Percentiles rank a stretch among this genome's conserved stretches.
These are phyloP conservation scores for Phytophthora sojae DNA, from an alignment of 352 stramenopile genomes.

Conservation along the genomic window DNA sequence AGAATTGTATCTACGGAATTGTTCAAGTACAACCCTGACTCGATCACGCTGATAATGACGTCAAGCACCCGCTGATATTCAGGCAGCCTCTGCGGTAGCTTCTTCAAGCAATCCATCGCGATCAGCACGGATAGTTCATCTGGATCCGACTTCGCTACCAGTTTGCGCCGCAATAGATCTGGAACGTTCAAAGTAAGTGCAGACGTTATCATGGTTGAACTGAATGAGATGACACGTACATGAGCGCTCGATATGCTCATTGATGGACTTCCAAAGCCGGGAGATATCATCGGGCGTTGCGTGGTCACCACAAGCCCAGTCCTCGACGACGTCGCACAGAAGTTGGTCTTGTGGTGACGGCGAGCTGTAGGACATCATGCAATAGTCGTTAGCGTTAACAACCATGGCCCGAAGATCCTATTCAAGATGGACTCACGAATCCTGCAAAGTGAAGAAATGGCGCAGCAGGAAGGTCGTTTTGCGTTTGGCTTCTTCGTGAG, in stretches of 20 bases:
- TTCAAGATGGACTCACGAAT: conserved; percentile 9
- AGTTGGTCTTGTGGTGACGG: conserved; percentile 47
- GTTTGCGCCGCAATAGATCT: conserved; percentile 71
- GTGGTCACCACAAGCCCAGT: conserved; percentile 61
- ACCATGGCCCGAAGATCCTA: not conserved
- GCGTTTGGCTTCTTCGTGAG: conserved; percentile 54
- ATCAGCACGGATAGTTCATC: conserved; percentile 66
- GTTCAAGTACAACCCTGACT: conserved; percentile 54
- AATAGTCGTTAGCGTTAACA: conserved; percentile 13
- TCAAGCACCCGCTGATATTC: conserved; percentile 71
- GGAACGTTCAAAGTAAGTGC: not conserved
- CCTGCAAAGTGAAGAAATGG: conserved; percentile 75
- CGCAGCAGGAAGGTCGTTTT: conserved; percentile 79
- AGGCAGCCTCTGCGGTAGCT: conserved; percentile 59
- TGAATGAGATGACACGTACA: conserved; percentile 45
- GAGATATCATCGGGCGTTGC: conserved; percentile 53
- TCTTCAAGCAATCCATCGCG: conserved; percentile 76
- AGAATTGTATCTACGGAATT: not conserved
- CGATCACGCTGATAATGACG: conserved; percentile 57
- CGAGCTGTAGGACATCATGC: not conserved
- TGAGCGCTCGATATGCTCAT: conserved; percentile 71
- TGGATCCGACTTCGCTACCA: conserved; percentile 51
- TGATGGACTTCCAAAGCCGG: conserved; percentile 68
- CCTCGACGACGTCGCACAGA: conserved; percentile 70
- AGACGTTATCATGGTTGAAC: not conserved